These are phyloP conservation scores for Echites panduratus DNA, from an alignment of 257 asterid species.

Conservation along the genomic window DNA sequence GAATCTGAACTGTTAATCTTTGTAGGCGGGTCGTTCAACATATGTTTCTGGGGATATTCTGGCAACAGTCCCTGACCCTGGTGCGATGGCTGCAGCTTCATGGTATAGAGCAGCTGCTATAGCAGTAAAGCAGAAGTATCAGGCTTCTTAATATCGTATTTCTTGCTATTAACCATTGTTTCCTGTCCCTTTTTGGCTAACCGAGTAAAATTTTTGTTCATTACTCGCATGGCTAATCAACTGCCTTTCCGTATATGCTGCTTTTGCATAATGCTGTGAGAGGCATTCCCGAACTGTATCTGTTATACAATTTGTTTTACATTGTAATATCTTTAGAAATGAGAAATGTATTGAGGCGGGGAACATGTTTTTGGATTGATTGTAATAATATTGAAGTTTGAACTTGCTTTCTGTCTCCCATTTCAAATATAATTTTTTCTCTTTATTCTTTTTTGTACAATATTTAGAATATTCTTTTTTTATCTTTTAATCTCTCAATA, in stretches of 20 bases:
- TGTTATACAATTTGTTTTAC: background rate
- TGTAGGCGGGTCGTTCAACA: constrained; percentile 95
- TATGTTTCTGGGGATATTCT: constrained; percentile 72
- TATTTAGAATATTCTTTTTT: too few relatives aligned
- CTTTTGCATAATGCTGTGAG: constrained; percentile 20
- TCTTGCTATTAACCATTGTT: constrained; percentile 9
- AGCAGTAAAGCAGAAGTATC: constrained; percentile 46
- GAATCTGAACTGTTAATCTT: too few relatives aligned
- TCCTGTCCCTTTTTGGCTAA: constrained; percentile 27
- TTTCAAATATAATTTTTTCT: background rate
- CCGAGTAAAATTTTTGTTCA: constrained; percentile 21
- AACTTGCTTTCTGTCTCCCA: background rate
- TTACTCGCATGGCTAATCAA: constrained; percentile 15
- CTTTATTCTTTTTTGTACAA: background rate
- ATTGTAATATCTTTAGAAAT: constrained; percentile 3
- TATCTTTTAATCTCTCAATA: too few relatives aligned
- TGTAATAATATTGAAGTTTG: constrained; percentile 1
- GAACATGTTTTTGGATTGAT: background rate
- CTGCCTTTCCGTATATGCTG: constrained; percentile 38
- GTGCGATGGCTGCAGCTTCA: constrained; percentile 91
- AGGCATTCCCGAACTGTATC: constrained; percentile 1
- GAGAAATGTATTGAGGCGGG: background rate
- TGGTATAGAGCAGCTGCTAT: constrained; percentile 85
- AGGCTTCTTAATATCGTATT: constrained; percentile 23
- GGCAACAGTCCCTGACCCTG: constrained; percentile 85